Evolutionary conservation across 441 rosid genomes (phyloP).

Genomic region (Adansonia gregorii): DNA sequence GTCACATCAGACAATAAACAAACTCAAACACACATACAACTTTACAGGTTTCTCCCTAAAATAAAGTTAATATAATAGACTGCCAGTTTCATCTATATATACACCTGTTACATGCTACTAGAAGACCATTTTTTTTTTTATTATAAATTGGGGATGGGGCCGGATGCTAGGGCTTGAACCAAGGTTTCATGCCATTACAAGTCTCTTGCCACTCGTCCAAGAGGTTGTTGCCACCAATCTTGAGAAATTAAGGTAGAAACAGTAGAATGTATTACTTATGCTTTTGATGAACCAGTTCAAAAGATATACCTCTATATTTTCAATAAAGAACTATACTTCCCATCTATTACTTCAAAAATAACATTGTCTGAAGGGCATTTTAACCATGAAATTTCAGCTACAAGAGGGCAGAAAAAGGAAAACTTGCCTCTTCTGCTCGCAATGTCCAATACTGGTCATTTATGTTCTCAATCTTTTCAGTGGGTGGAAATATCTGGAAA

Average conservation of each 20-base stretch:
- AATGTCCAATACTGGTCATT: slow-evolving; percentile 56
- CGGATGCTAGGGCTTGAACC: too few relatives aligned
- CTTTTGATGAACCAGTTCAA: slow-evolving; percentile 8
- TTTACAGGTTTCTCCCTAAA: background rate
- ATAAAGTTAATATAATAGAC: background rate
- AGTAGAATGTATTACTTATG: slow-evolving; percentile 1
- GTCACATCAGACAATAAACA: background rate
- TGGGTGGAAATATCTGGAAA: slow-evolving; percentile 48
- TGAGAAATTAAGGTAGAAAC: background rate
- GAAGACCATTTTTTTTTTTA: background rate
- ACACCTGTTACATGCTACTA: background rate
- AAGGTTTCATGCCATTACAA: too few relatives aligned
- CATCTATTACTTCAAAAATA: background rate
- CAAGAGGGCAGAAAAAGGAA: background rate
- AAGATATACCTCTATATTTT: background rate
- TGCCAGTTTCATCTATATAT: background rate
- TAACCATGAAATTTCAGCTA: background rate
- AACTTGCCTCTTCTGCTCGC: slow-evolving; percentile 52
- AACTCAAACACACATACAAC: background rate
- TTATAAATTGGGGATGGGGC: too few relatives aligned
- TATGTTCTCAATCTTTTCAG: slow-evolving; percentile 49
- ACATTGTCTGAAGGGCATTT: background rate
- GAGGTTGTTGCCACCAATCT: too few relatives aligned
- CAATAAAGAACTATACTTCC: background rate
- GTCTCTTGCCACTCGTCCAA: too few relatives aligned